These are phyloP conservation scores for Trichosporon asahii DNA, from an alignment of 1,284 basidiomycete genomes.

Conservation along the genomic window DNA sequence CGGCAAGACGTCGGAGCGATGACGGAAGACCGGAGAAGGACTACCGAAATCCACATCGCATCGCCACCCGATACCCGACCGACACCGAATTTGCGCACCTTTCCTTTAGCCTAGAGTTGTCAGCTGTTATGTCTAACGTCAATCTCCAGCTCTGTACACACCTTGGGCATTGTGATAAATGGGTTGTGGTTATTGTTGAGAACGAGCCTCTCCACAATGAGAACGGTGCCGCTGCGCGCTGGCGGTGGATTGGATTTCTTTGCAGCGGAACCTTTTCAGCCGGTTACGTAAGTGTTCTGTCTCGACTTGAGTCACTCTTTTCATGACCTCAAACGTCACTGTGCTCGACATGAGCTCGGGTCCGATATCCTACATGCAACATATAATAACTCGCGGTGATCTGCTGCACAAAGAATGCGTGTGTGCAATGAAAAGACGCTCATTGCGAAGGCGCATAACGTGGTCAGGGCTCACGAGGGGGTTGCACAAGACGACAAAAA, in stretches of 20 bases:
- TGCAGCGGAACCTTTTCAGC: neutral
- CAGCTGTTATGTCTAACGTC: neutral
- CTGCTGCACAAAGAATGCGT: neutral
- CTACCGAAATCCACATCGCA: neutral
- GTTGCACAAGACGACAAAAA: neutral
- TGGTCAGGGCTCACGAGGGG: neutral
- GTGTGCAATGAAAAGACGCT: neutral
- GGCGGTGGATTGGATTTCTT: constrained; percentile 3
- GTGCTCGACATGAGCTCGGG: neutral
- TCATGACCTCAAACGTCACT: neutral
- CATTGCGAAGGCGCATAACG: neutral
- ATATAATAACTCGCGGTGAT: neutral
- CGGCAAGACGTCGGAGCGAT: neutral
- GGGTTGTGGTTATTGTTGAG: constrained; percentile 7
- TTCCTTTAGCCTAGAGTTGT: constrained; percentile 45
- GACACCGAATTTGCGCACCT: constrained; percentile 28
- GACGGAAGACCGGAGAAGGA: neutral
- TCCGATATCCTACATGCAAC: neutral
- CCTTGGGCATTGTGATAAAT: constrained; percentile 45
- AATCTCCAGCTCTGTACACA: constrained; percentile 6
- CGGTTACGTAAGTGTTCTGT: neutral
- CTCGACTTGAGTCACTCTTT: neutral
- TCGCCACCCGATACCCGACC: neutral
- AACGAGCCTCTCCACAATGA: constrained; percentile 3
- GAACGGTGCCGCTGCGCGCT: neutral